phyloP scores from a whole-genome alignment of 176 grass and related monocot species.

The Chrysopogon serrulatus region DNA sequence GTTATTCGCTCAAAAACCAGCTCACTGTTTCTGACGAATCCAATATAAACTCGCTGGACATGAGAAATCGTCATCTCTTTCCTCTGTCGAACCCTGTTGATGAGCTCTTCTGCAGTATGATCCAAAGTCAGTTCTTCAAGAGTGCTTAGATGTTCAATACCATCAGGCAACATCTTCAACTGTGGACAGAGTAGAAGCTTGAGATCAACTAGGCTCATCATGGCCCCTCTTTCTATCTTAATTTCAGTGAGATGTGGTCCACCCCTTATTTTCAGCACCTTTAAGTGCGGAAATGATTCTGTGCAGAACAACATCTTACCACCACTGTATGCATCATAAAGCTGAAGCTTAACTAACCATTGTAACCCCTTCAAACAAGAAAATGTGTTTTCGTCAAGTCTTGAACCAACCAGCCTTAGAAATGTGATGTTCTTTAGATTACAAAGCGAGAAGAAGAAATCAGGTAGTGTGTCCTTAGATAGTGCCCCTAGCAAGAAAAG shows the following conservation, averaged over 20 bases:
- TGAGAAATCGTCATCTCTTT: conserved; percentile 22
- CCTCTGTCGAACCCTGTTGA: conserved; percentile 4
- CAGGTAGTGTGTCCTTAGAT: conserved; percentile 13
- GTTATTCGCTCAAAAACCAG: conserved; percentile 12
- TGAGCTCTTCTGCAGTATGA: neutral
- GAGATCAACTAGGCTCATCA: conserved; percentile 22
- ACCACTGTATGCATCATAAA: conserved; percentile 32
- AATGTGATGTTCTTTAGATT: conserved; percentile 31
- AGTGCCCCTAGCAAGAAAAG: conserved; percentile 31
- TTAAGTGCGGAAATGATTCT: conserved; percentile 13
- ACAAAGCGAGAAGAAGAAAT: neutral
- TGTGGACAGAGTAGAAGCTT: conserved; percentile 30
- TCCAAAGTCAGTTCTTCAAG: conserved; percentile 34
- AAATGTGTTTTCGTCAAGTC: conserved; percentile 20
- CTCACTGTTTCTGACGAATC: conserved; percentile 26
- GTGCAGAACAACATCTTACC: neutral
- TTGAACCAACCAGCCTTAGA: conserved; percentile 28
- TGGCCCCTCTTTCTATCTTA: conserved; percentile 19
- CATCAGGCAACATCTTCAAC: conserved; percentile 17
- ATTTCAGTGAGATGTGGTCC: conserved; percentile 22
- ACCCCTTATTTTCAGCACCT: conserved; percentile 27
- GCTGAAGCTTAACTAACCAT: conserved; percentile 32
- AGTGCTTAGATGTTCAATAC: conserved; percentile 18
- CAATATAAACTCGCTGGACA: conserved; percentile 23
- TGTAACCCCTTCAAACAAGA: conserved; percentile 22